Evolutionary conservation across 176 grass and related monocot genomes (phyloP), one percentile per base, ranked within the genome.

Genomic region (Avena atlantica): DNA sequence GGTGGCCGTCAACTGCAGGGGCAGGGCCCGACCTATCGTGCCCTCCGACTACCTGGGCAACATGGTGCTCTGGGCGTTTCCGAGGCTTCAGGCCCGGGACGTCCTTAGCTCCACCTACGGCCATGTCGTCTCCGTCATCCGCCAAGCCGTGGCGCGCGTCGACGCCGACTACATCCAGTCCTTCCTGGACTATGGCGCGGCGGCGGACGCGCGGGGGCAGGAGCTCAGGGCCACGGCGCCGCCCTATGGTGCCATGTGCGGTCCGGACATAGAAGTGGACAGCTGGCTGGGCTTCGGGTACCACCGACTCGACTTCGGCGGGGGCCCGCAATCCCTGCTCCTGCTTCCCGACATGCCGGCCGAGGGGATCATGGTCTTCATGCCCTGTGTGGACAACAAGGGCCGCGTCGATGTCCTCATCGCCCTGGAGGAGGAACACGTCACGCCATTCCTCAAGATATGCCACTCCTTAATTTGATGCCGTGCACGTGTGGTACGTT

Each of bases 121-220:
- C 40, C 0, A 9, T 12, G 84, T 81, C 1, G 84, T 85, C 13
- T 13, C 44, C 10, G 16, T 74, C 10, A 78, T 90, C 34, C 84
- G 59, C 84, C 48, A 76, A 16, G 88, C 81, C 23, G 75, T 90
- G 12, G 5, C 78, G 2, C 27, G 55, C 10, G 15, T 86, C 49
- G 88, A 90, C 25, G 70, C 17, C 5, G 21, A 58, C 1, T 90
- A 90, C 79, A 63, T 90, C 71, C 84, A 52, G 40, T 90, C 88
- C 13, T 80, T 90, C 49, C 27, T 86, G 2, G 88, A 90, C 62
- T 90, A 78, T 61, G 88, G 88, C 17, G 20, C 2, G 12, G 1
- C 12, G 17, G 70, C 74, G 9, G 70, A 25, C 7, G 70, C 52
- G 1, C 14, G 16, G 13, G 83, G 52, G 0, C 77, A 79, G 24